phyloP scores from a whole-genome alignment of 1,284 basidiomycete species.

The Xanthoconium separans region DNA sequence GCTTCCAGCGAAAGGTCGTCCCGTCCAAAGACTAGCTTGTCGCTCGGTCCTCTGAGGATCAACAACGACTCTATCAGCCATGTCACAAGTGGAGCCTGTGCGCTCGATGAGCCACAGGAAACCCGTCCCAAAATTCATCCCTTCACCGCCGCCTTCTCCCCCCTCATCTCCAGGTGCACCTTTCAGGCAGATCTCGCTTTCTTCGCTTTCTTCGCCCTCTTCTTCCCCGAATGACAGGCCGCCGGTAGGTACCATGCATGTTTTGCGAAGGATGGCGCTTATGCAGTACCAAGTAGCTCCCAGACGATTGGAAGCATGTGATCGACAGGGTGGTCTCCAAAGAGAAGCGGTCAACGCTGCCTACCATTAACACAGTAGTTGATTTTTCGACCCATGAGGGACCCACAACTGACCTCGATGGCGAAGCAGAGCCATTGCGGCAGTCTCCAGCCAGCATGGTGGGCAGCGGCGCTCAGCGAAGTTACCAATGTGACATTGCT shows the following conservation, averaged over 20 bases:
- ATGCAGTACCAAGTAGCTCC: slow-evolving; percentile 40
- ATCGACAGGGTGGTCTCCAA: slow-evolving; percentile 39
- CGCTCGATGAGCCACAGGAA: slow-evolving; percentile 62
- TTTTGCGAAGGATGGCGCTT: slow-evolving; percentile 5
- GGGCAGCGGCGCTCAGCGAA: slow-evolving; percentile 31
- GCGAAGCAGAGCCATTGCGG: slow-evolving; percentile 34
- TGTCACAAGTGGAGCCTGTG: slow-evolving; percentile 29
- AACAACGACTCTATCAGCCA: slow-evolving; percentile 8
- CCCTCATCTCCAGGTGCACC: slow-evolving; percentile 30
- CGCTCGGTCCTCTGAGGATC: slow-evolving; percentile 12
- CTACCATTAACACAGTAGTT: slow-evolving; percentile 38
- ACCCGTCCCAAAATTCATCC: slow-evolving; percentile 61
- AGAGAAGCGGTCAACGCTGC: slow-evolving; percentile 34
- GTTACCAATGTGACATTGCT: slow-evolving; percentile 28
- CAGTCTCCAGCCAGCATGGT: slow-evolving; percentile 37
- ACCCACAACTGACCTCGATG: slow-evolving; percentile 29
- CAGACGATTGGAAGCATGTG: slow-evolving; percentile 49
- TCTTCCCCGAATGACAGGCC: slow-evolving; percentile 38
- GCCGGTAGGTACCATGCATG: slow-evolving; percentile 39
- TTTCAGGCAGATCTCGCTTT: slow-evolving; percentile 32
- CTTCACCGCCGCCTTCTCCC: slow-evolving; percentile 54
- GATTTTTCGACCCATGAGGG: slow-evolving; percentile 34
- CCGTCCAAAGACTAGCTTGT: slow-evolving; percentile 13
- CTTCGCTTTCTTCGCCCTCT: slow-evolving; percentile 25
- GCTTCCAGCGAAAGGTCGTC: slow-evolving; percentile 19